phyloP scores from a whole-genome alignment of 2,329 filamentous ascomycete genomes.

The Fusarium paranaense region DNA sequence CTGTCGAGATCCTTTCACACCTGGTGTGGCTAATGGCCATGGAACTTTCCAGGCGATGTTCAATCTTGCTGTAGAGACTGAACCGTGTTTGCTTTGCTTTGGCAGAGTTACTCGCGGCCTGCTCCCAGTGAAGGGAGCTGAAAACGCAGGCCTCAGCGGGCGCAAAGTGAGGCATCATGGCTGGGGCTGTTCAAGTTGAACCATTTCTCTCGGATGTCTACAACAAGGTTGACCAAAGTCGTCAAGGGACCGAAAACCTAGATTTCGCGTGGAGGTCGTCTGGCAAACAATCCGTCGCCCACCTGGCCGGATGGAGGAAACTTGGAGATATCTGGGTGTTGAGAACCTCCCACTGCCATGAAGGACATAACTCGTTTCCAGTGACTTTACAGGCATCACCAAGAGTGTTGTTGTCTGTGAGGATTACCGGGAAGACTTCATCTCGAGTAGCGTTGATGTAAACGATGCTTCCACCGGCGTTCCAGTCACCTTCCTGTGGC shows the following conservation, averaged over 20 bases:
- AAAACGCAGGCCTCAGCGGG: constrained; percentile 27
- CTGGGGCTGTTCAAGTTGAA: constrained; percentile 31
- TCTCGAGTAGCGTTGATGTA: constrained; percentile 30
- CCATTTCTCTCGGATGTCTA: constrained; percentile 30
- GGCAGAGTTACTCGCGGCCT: constrained; percentile 26
- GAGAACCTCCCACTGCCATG: constrained; percentile 38
- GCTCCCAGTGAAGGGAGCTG: constrained; percentile 35
- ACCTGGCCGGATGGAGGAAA: constrained; percentile 24
- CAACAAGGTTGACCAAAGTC: constrained; percentile 16
- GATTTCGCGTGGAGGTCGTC: constrained; percentile 25
- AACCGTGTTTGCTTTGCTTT: constrained; percentile 20
- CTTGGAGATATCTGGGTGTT: constrained; percentile 34
- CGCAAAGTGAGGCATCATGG: constrained; percentile 33
- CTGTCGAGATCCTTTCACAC: constrained; percentile 28
- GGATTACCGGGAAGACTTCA: constrained; percentile 12
- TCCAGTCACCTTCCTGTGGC: constrained; percentile 36
- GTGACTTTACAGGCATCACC: constrained; percentile 18
- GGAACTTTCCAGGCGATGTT: constrained; percentile 20
- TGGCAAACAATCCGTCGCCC: constrained; percentile 21
- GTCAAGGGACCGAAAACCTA: constrained; percentile 19
- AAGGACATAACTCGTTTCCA: constrained; percentile 29
- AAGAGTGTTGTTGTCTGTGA: constrained; percentile 21
- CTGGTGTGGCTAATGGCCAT: constrained; percentile 31
- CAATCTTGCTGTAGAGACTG: constrained; percentile 26
- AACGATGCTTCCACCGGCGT: constrained; percentile 30